Percentiles rank a stretch among this genome's conserved stretches.
These are phyloP conservation scores for Brasilioporus rufonigricans DNA, from an alignment of 768 basidiomycete species.

Conservation along the genomic window DNA sequence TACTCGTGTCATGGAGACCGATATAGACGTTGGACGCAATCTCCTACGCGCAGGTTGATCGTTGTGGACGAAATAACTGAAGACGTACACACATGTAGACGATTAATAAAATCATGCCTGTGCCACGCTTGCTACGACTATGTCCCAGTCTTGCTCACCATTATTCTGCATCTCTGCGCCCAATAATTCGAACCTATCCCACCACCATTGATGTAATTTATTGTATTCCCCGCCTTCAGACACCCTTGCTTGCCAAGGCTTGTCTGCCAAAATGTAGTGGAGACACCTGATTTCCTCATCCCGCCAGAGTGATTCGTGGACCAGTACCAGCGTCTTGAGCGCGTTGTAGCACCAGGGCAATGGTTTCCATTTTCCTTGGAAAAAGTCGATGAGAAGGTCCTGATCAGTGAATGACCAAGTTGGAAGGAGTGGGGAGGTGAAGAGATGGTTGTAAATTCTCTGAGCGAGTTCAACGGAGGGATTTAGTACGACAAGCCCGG, in stretches of 20 bases:
- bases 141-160: constrained; percentile 48
- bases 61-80: neutral
- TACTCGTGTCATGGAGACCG: constrained; percentile 84
- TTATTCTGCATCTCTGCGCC: constrained; percentile 40
- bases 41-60: neutral
- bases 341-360: constrained; percentile 91
- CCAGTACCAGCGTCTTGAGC: constrained; percentile 74
- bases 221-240: constrained; percentile 47
- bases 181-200: constrained; percentile 55
- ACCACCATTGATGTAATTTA: constrained; percentile 73
- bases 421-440: constrained; percentile 49
- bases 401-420: constrained; percentile 86
- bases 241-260: constrained; percentile 73
- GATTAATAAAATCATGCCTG: constrained; percentile 3
- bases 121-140: constrained; percentile 52
- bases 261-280: constrained; percentile 84
- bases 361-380: constrained; percentile 74
- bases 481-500: constrained; percentile 80
- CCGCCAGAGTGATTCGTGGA: constrained; percentile 77
- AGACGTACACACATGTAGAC: neutral
- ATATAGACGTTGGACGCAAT: constrained; percentile 1
- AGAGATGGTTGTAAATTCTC: constrained; percentile 44
- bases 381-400: constrained; percentile 81
- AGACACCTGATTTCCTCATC: constrained; percentile 84
- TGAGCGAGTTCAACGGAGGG: constrained; percentile 62